A percentile compares a stretch with the other conserved stretches of the same genome.
phyloP scores from a whole-genome alignment of 306 rosid species.

The Hippophae rhamnoides region DNA sequence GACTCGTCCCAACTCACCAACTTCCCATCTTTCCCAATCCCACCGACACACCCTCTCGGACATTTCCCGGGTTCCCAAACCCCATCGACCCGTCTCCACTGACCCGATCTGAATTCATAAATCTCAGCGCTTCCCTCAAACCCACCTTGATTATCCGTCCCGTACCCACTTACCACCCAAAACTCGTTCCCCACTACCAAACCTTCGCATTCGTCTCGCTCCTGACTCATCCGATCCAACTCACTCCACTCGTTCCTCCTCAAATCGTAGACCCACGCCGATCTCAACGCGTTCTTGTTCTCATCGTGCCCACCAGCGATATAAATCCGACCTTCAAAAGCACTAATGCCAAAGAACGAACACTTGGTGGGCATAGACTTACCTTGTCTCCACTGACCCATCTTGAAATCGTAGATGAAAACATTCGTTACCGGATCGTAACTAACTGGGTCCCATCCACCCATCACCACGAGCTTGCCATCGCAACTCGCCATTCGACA shows the following conservation, averaged over 20 bases:
- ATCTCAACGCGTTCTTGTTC: constrained; percentile 37
- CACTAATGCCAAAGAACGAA: constrained; percentile 42
- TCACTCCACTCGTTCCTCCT: constrained; percentile 33
- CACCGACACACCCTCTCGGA: constrained; percentile 28
- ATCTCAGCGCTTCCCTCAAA: constrained; percentile 33
- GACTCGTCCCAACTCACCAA: constrained; percentile 27
- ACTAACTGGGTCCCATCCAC: constrained; percentile 49
- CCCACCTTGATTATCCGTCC: constrained; percentile 36
- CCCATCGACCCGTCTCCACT: constrained; percentile 35
- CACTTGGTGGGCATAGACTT: constrained; percentile 37
- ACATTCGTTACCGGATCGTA: constrained; percentile 38
- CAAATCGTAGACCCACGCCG: constrained; percentile 36
- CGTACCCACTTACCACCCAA: constrained; percentile 49
- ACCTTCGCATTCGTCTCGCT: constrained; percentile 53
- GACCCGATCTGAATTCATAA: constrained; percentile 25
- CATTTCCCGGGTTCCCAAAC: constrained; percentile 29
- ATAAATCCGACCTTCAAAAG: constrained; percentile 16
- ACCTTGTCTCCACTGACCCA: constrained; percentile 29
- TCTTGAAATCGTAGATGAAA: constrained; percentile 41
- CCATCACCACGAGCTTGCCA: constrained; percentile 51
- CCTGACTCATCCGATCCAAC: constrained; percentile 32
- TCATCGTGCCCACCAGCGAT: constrained; percentile 54
- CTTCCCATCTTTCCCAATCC: constrained; percentile 31
- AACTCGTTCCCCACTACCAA: constrained; percentile 33
- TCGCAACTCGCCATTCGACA: constrained; percentile 39